phyloP scores from a whole-genome alignment of 352 stramenopile species.

The Phytopythium vexans region DNA sequence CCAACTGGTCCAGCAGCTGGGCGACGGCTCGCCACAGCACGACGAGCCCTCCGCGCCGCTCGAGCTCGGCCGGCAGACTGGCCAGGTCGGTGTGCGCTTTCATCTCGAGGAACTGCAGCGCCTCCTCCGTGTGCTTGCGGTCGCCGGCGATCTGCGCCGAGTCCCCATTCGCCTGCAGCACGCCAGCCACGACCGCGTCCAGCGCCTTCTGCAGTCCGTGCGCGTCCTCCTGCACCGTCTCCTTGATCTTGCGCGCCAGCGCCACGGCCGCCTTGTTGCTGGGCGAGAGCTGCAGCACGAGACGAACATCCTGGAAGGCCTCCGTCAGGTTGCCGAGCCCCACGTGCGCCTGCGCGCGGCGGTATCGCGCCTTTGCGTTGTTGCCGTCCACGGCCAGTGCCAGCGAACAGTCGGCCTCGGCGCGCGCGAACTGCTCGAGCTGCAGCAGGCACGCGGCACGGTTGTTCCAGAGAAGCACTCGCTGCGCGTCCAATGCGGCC shows the following conservation, averaged over 20 bases:
- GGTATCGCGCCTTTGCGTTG: conserved; percentile 81
- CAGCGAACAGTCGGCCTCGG: conserved; percentile 48
- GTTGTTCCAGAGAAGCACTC: conserved; percentile 73
- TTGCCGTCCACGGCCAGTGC: conserved; percentile 42
- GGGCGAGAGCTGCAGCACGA: conserved; percentile 68
- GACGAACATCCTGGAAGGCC: conserved; percentile 66
- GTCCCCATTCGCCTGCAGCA: conserved; percentile 8
- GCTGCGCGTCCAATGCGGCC: conserved; percentile 30
- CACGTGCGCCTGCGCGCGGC: conserved; percentile 69
- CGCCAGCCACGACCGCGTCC: conserved; percentile 38
- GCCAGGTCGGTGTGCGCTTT: conserved; percentile 58
- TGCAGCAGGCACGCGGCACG: conserved; percentile 71
- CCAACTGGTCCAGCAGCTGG: conserved; percentile 27
- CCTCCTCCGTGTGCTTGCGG: conserved; percentile 49
- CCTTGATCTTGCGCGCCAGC: conserved; percentile 74
- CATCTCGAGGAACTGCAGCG: conserved; percentile 74
- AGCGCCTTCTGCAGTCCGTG: conserved; percentile 81
- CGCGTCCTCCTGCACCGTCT: conserved; percentile 63
- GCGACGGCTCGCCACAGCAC: conserved; percentile 49
- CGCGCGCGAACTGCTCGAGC: conserved; percentile 51
- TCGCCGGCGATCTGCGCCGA: conserved; percentile 10
- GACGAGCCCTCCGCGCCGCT: conserved; percentile 45
- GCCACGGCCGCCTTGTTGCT: conserved; percentile 70
- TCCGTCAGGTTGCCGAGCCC: conserved; percentile 61
- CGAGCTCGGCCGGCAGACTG: conserved; percentile 52